Base-by-base conservation (phyloP, 768 basidiomycete genomes). In the Dioszegia crocea region DNA sequence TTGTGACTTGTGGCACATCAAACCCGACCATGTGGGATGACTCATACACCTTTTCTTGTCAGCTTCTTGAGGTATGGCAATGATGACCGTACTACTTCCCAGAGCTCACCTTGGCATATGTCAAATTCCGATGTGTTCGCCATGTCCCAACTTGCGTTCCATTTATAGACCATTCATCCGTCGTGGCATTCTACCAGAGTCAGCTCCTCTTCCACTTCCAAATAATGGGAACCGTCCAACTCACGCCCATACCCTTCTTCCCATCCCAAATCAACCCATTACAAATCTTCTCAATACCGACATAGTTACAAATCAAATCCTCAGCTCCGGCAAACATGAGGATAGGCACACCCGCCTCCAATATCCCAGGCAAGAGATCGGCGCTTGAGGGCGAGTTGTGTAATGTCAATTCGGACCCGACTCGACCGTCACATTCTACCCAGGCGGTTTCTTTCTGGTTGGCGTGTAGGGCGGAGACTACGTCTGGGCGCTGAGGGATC, bases 221-320 rank as follows among this genome's bases (percentile, higher is more conserved):
- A n/a, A n/a, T n/a, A n/a, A n/a, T n/a, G n/a, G n/a, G n/a, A n/a
- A n/a, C n/a, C n/a, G n/a, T n/a, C n/a, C n/a, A n/a, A 80, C 87
- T 71, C 62, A 94, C 92, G 41, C 88, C 88, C 38, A 96, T 82
- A 0, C 96, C 94, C 4, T 80, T 85, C 33, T 77, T 85, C 1
- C 91, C 92, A 58, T 85, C 87, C 94, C 94, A 99, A 2, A 82
- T 81, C 81, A 99, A 79, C 27, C 82, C 79, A 62, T 87, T 85
- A 46, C 97, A 88, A 83, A 88, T 85, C 58, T 82, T 82, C 77
- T 97, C 92, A 60, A 91, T 80, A 3, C 96, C 96, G 51, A 93
- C 81, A 75, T 96, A 88, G 76, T 98, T 98, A 80, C 96, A 98
- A 62, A 99, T 96, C 41, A 92, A 79, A 75, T 98, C 96, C 76